Conservation (phyloP, 2,329 filamentous ascomycete genomes). For the Ceratocystiopsis minuta region DNA sequence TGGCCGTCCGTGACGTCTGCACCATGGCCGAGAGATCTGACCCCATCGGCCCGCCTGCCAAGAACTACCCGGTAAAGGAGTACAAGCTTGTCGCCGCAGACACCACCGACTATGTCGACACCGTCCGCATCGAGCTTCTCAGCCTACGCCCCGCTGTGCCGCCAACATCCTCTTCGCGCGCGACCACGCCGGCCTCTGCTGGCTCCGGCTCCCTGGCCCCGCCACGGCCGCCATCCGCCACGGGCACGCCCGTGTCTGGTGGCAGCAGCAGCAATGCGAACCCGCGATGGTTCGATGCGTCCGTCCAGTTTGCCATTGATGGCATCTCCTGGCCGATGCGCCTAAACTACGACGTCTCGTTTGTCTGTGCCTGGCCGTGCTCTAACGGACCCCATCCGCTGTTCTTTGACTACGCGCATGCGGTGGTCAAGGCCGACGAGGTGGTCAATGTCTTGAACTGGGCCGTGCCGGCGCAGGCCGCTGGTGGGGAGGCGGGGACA, state of each 20-base stretch:
- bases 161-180: not conserved
- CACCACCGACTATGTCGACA: conserved; percentile 44
- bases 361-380: conserved; percentile 48
- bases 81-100: conserved; percentile 45
- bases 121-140: conserved; percentile 52
- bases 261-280: conserved; percentile 5
- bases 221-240: not conserved
- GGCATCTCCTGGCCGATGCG: conserved; percentile 44
- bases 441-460: conserved; percentile 49
- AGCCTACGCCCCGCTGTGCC: conserved; percentile 26
- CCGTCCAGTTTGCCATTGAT: conserved; percentile 45
- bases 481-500: not conserved
- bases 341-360: conserved; percentile 46
- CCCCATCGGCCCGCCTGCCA: conserved; percentile 45
- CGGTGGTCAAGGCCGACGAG: conserved; percentile 41
- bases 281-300: conserved; percentile 36
- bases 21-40: conserved; percentile 51
- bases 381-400: conserved; percentile 46
- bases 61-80: conserved; percentile 46
- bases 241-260: not conserved
- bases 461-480: conserved; percentile 24
- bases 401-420: conserved; percentile 53
- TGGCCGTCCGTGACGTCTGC: conserved; percentile 41
- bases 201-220: not conserved
- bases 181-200: conserved; percentile 1